Conservation (phyloP, 208 protist genomes). For the Acanthamoeba sp. region DNA sequence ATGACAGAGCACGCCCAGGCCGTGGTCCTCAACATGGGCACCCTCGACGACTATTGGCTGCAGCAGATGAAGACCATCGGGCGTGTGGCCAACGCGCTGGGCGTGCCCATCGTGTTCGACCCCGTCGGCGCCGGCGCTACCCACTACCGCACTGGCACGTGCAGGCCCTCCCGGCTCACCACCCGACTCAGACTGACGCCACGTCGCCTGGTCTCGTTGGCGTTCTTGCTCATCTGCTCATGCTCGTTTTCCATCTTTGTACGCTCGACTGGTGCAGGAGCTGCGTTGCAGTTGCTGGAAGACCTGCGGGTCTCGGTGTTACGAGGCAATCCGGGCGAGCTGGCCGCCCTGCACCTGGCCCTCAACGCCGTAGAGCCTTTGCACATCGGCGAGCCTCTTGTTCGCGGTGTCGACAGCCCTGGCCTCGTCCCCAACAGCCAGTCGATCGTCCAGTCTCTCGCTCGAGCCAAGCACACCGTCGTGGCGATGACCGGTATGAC, state of each 20-base stretch:
- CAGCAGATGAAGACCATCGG: neutral
- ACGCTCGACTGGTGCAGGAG: no score
- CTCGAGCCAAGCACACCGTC: neutral
- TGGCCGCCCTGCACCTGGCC: neutral
- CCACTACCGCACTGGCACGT: neutral
- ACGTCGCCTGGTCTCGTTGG: no score
- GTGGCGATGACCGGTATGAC: conserved; percentile 20
- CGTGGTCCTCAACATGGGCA: conserved; percentile 62
- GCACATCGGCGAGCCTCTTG: neutral
- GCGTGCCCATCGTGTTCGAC: conserved; percentile 49
- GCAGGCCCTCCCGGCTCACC: no score
- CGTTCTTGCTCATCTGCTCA: neutral
- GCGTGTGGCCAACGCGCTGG: neutral
- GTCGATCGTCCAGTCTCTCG: neutral
- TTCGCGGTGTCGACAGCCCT: conserved; percentile 20
- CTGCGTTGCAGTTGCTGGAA: neutral
- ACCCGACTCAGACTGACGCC: no score
- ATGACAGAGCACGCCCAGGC: conserved; percentile 9
- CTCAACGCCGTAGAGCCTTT: neutral
- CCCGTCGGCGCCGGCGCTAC: conserved; percentile 51
- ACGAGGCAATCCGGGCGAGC: conserved; percentile 5
- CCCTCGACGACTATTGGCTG: conserved; percentile 5
- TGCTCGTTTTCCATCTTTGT: neutral
- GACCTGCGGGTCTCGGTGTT: neutral
- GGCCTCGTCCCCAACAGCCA: neutral